These are phyloP conservation scores for Globisporangium polare DNA, from an alignment of 352 stramenopile species.

Conservation along the genomic window DNA sequence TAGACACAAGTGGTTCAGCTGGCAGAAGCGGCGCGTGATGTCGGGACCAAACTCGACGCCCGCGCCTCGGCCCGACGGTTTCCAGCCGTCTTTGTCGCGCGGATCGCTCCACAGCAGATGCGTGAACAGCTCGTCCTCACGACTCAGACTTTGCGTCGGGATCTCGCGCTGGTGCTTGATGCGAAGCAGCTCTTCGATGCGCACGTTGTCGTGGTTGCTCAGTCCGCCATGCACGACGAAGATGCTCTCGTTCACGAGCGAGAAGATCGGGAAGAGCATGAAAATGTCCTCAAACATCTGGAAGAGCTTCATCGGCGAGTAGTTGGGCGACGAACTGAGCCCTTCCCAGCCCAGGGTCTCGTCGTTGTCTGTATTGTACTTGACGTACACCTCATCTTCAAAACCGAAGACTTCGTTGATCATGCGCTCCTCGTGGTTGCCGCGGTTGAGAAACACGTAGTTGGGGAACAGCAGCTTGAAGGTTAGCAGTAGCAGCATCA, in stretches of 20 bases:
- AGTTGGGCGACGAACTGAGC: constrained; percentile 59
- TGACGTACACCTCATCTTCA: constrained; percentile 77
- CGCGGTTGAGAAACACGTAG: constrained; percentile 92
- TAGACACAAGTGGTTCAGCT: constrained; percentile 79
- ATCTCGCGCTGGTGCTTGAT: constrained; percentile 88
- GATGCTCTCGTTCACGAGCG: constrained; percentile 87
- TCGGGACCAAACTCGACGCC: constrained; percentile 92
- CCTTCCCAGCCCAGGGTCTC: constrained; percentile 59
- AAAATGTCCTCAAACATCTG: constrained; percentile 87
- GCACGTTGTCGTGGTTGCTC: constrained; percentile 84
- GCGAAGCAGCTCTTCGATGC: constrained; percentile 76
- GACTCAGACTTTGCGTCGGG: constrained; percentile 72
- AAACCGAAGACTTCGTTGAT: constrained; percentile 92
- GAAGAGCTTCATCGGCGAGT: constrained; percentile 77
- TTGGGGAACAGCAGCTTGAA: constrained; percentile 90
- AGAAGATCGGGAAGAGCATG: constrained; percentile 83
- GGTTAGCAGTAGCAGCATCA: constrained; percentile 84
- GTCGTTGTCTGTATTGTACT: constrained; percentile 77
- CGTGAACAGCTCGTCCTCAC: constrained; percentile 88
- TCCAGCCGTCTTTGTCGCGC: constrained; percentile 54
- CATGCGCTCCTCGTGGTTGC: constrained; percentile 94
- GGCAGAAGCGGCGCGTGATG: constrained; percentile 89
- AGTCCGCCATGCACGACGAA: constrained; percentile 94
- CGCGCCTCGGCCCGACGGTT: constrained; percentile 72
- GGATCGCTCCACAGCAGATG: constrained; percentile 92